phyloP scores from a whole-genome alignment of 2,329 filamentous ascomycete genomes.

The Aspergillus cejpii region DNA sequence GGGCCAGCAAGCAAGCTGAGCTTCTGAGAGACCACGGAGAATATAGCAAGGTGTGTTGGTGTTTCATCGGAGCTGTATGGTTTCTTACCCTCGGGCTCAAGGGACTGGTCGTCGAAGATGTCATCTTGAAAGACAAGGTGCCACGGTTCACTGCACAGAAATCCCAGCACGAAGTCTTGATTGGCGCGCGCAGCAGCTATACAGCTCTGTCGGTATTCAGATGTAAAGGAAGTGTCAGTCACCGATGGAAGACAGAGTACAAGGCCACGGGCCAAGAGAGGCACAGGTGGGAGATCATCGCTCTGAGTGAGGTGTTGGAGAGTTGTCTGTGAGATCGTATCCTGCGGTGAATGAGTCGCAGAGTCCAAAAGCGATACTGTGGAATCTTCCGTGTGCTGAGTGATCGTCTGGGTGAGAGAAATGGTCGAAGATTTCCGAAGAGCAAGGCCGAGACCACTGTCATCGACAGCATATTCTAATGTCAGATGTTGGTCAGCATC shows the following conservation, averaged over 20 bases:
- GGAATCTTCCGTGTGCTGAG: constrained; percentile 32
- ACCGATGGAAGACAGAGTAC: constrained; percentile 33
- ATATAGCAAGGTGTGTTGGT: not conserved
- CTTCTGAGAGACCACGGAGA: constrained; percentile 1
- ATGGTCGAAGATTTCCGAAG: constrained; percentile 38
- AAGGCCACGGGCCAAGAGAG: constrained; percentile 33
- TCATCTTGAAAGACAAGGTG: constrained; percentile 28
- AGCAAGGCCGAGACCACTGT: constrained; percentile 17
- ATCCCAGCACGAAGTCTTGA: constrained; percentile 37
- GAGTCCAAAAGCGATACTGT: constrained; percentile 11
- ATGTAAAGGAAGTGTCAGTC: constrained; percentile 27
- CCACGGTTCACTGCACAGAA: constrained; percentile 33
- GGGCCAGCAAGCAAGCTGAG: not conserved
- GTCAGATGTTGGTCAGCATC: constrained; percentile 20
- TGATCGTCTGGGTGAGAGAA: constrained; percentile 38
- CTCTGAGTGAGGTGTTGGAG: constrained; percentile 14
- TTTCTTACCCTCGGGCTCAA: constrained; percentile 13
- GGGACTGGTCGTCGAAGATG: constrained; percentile 21
- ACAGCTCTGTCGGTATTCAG: constrained; percentile 31
- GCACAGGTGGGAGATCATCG: constrained; percentile 27
- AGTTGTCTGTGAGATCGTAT: constrained; percentile 7
- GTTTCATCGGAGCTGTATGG: constrained; percentile 13
- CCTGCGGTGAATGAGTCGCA: constrained; percentile 7
- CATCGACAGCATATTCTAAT: constrained; percentile 17
- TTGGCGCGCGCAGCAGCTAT: constrained; percentile 37